Evolutionary conservation across 495 filamentous ascomycete genomes (phyloP), one percentile per base, ranked within the genome.

Genomic region (Aspergillus bridgeri): DNA sequence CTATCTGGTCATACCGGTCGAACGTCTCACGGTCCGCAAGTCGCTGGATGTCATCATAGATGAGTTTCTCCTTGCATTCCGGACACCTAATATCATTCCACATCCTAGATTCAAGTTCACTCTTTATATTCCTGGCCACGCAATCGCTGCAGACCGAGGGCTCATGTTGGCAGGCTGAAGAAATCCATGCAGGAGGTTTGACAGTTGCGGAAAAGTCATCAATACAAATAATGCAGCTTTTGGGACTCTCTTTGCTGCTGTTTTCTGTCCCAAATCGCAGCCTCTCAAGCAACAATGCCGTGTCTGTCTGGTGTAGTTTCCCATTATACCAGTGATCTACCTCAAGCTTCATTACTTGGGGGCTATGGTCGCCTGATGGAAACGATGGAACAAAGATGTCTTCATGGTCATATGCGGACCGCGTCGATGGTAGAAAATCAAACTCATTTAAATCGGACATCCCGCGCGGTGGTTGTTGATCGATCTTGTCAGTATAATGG

Each of bases 71-170:
- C 47, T 54, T 25, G 45, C 58, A 60, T 46, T 60, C 51, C 22
- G 58, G 58, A 46, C 58, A 60, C 38, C 49, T 60, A 18, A 60
- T 60, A 13, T 60, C 58, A 17, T 60, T 46, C 58, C 58, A 60
- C 18, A 55, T 54, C 23, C 50, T 54, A 6, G 44, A 54, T 25
- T 60, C 58, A 8, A 60, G 38, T 15, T 60, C 58, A 27, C 55
- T 53, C 24, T 60, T 60, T 17, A 60, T 55, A 23, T 52, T 60
- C 47, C 55, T 60, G 2, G 58, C 46, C 4, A 60, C 27, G 46
- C 58, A 60, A 18, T 5, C 21, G 5, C 38, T 51, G n/a, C 58
- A 60, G 2, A 60, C 52, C 3, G 47, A 55, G 11, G 52, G 46
- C 6, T 19, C 19, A 43, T 60, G 58, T 13, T 51, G 46, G 27